A percentile compares a stretch with the other conserved stretches of the same genome.
Evolutionary conservation across 768 basidiomycete genomes (phyloP).

Genomic region (Mrakia blollopis): DNA sequence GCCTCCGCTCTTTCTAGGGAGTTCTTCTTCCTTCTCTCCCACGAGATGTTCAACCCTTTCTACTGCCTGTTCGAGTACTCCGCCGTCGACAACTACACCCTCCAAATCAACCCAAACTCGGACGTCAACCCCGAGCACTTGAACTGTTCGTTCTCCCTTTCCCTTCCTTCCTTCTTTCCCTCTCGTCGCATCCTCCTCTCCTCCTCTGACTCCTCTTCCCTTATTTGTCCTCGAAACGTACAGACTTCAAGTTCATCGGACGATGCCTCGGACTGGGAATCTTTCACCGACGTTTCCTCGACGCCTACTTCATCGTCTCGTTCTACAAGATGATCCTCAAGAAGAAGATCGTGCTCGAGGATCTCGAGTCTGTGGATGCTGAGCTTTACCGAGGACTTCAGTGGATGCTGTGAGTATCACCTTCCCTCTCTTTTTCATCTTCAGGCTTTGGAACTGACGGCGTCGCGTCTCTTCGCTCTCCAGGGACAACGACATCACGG

Average conservation of each 20-base stretch:
- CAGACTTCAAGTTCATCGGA: slow-evolving; percentile 96
- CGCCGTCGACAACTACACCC: slow-evolving; percentile 98
- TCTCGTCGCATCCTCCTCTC: not conserved
- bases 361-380: slow-evolving; percentile 93
- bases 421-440: not conserved
- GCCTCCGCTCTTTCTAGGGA: slow-evolving; percentile 56
- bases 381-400: slow-evolving; percentile 91
- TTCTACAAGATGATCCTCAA: slow-evolving; percentile 99
- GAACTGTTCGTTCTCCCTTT: slow-evolving; percentile 57
- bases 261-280: slow-evolving; percentile 91
- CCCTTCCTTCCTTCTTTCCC: not conserved
- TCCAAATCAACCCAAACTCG: slow-evolving; percentile 97
- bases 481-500: slow-evolving; percentile 96
- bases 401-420: slow-evolving; percentile 88
- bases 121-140: slow-evolving; percentile 98
- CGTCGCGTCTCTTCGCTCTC: not conserved
- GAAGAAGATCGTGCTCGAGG: slow-evolving; percentile 90
- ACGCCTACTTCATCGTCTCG: slow-evolving; percentile 98
- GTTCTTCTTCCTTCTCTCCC: slow-evolving; percentile 98
- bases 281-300: slow-evolving; percentile 97
- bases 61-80: slow-evolving; percentile 99
- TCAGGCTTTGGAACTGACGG: slow-evolving; percentile 21
- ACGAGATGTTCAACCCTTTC: slow-evolving; percentile 99
- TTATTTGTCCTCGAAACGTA: too few species aligned
- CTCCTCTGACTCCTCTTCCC: not conserved